phyloP scores from a whole-genome alignment of 257 asterid species.

The Nicotiana undulata region DNA sequence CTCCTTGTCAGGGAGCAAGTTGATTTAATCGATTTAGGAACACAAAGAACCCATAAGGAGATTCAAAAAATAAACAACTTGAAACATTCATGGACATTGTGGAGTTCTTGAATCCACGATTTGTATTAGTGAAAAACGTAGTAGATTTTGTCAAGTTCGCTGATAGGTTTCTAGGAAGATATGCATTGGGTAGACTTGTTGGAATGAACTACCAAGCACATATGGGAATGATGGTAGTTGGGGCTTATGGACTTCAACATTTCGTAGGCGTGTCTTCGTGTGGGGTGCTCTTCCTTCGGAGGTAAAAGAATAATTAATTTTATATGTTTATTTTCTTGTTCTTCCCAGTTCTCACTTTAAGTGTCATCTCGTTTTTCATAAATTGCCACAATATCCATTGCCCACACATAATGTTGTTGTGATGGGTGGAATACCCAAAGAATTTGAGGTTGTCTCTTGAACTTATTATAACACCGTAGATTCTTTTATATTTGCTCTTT shows the following conservation, averaged over 20 bases:
- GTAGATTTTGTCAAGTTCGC: conserved; percentile 67
- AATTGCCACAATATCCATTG: conserved; percentile 67
- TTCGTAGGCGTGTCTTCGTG: conserved; percentile 62
- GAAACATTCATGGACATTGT: conserved; percentile 66
- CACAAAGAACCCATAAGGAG: conserved; percentile 39
- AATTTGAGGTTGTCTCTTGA: conserved; percentile 48
- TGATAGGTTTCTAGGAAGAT: conserved; percentile 58
- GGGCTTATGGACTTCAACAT: conserved; percentile 87
- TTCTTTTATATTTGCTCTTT: background rate
- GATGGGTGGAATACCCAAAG: conserved; percentile 49
- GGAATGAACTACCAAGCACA: conserved; percentile 65
- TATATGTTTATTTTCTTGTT: background rate
- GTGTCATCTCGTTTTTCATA: conserved; percentile 25
- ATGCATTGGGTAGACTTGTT: conserved; percentile 62
- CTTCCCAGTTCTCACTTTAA: too few relatives aligned
- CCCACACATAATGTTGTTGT: conserved; percentile 63
- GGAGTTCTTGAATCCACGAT: conserved; percentile 44
- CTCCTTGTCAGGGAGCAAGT: conserved; percentile 95
- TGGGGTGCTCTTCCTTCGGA: conserved; percentile 78
- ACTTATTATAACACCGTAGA: background rate
- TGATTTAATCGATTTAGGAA: conserved; percentile 71
- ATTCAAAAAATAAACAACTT: conserved; percentile 56
- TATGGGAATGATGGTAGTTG: conserved; percentile 83
- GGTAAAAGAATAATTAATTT: conserved; percentile 24
- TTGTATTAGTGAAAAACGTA: conserved; percentile 78